Evolutionary conservation across 306 rosid genomes (phyloP).

Genomic region (Comarum palustre): DNA sequence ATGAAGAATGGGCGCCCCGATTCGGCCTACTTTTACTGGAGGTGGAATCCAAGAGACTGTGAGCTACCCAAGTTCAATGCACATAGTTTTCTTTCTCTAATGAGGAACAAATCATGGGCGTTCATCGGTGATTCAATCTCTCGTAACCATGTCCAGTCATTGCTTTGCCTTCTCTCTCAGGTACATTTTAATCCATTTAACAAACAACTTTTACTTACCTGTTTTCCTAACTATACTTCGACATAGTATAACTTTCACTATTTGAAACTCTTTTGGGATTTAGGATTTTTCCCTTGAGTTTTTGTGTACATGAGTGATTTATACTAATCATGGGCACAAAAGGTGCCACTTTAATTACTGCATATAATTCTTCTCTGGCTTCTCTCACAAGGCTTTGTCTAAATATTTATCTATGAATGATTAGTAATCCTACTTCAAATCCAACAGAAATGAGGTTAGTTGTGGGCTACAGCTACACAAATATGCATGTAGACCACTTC

Average conservation of each 20-base stretch:
- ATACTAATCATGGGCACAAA: background rate
- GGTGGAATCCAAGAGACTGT: constrained; percentile 71
- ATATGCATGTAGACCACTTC: constrained; percentile 3
- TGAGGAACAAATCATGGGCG: constrained; percentile 65
- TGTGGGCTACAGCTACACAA: constrained; percentile 14
- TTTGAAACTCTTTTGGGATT: constrained; percentile 1
- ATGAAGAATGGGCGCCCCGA: constrained; percentile 80
- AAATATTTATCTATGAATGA: constrained; percentile 5
- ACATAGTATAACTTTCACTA: background rate
- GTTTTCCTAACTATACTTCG: background rate
- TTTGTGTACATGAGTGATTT: background rate
- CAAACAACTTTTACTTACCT: background rate
- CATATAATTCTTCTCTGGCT: constrained; percentile 13
- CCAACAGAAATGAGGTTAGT: constrained; percentile 1
- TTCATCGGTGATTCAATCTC: constrained; percentile 85
- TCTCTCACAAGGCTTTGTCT: background rate
- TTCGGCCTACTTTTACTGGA: constrained; percentile 65
- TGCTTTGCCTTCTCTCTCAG: constrained; percentile 78
- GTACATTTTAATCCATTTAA: constrained; percentile 27
- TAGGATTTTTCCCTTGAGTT: constrained; percentile 12
- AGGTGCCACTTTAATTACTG: background rate
- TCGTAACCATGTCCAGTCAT: constrained; percentile 75
- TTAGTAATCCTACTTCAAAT: background rate
- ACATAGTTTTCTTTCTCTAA: constrained; percentile 48
- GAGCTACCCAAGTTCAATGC: constrained; percentile 57